Evolutionary conservation across 108 stramenopile species (phyloP).

Genomic region (Craspedostauros australis): DNA sequence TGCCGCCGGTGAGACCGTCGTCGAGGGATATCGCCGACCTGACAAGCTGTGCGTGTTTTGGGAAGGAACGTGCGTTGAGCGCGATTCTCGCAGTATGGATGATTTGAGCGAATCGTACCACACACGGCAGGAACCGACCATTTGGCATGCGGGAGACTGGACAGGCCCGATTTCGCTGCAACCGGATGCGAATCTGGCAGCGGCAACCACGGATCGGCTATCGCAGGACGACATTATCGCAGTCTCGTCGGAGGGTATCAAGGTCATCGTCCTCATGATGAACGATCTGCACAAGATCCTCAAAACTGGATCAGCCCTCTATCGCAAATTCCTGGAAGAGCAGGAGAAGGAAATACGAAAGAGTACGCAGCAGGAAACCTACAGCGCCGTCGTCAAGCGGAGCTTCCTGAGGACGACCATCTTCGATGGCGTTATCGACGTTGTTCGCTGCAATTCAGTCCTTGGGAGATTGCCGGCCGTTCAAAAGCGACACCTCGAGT

Average conservation of each 20-base stretch:
- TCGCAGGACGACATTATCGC: constrained; percentile 69
- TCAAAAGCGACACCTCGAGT: constrained; percentile 62
- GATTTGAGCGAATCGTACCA: background rate
- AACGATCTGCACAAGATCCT: constrained; percentile 53
- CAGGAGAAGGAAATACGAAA: constrained; percentile 18
- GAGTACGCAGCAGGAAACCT: constrained; percentile 25
- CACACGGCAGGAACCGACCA: background rate
- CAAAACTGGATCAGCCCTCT: constrained; percentile 52
- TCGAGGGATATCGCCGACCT: constrained; percentile 30
- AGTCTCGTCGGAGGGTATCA: constrained; percentile 57
- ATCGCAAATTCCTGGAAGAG: constrained; percentile 56
- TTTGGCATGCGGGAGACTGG: constrained; percentile 82
- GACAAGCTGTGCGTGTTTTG: constrained; percentile 61
- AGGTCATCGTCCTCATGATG: constrained; percentile 52
- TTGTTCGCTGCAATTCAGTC: constrained; percentile 45
- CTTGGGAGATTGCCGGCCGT: constrained; percentile 53
- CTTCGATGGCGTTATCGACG: constrained; percentile 39
- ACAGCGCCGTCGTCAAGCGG: constrained; percentile 29
- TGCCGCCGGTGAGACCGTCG: constrained; percentile 37
- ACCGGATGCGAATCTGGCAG: constrained; percentile 45
- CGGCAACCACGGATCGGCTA: constrained; percentile 27
- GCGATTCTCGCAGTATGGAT: constrained; percentile 2
- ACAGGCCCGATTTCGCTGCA: constrained; percentile 62
- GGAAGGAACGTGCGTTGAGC: constrained; percentile 67
- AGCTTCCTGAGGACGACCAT: constrained; percentile 6